Base-by-base conservation (phyloP, 129 eudicot genomes). In the Escallonia rubra region DNA sequence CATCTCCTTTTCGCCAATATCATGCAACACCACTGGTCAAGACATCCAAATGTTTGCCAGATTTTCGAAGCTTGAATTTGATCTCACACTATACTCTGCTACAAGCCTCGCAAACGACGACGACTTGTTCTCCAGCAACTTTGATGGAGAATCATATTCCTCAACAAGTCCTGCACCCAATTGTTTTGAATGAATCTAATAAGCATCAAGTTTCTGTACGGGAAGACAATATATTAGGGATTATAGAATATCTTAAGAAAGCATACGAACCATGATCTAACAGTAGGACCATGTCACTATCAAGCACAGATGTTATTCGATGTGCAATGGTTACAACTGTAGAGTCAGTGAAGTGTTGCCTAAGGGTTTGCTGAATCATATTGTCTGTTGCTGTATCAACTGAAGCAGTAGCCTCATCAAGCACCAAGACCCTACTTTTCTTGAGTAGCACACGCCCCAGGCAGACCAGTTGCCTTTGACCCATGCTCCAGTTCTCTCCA, bases 391-490 rank as follows among this genome's bases (percentile, higher is more conserved):
- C 79, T 61, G 87, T 79, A 66, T 87, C 95, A 34, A 87, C 95
- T 7, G 95, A 86, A 50, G 96, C 96, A 16, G 94, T 90, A 8
- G 96, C 95, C 76, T 90, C 96, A 43, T 90, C 96, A 13, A 90
- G 90, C 13, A 90, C 88, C 42, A 90, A 82, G 41, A 90, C 78
- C 68, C 84, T 86, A 49, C 85, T 81, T 76, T 85, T 79, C 65
- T 89, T 84, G n/a, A 90, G 97, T 58, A 90, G 72, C 40, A 89
- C 95, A 23, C 97, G 85, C 11, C 91, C 93, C 2, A 90, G 89
- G 65, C 95, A 84, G 16, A 87, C 70, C 41, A 90, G 71, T 49
- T 90, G 94, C 49, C 96, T 68, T 66, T 89, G 96, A 56, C 96
- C 96, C 75, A 89, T 83, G 12, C 96, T 89, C 86, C 90, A 89